Evolutionary conservation across 306 rosid species (phyloP), one percentile per base, ranked within the genome.

Genomic region (Casuarina glauca): DNA sequence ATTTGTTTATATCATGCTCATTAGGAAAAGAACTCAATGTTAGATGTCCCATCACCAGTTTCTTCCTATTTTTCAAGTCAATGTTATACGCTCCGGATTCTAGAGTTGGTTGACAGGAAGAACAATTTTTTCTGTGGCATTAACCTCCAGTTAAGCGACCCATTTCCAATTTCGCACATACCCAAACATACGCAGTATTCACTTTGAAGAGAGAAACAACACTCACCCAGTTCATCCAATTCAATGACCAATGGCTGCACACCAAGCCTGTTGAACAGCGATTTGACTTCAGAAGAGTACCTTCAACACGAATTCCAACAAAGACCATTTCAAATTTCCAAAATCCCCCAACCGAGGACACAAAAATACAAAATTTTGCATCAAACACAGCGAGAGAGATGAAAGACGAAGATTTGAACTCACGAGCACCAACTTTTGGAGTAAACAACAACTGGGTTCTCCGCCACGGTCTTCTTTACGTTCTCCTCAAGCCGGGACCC

Each of bases 351-450:
- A 69, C 42, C 66, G 55, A 74, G 5, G 80, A 19, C 38, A 49
- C 20, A 52, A 78, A 26, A 10, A 48, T 13, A 42, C 12, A 73
- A 79, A 48, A 39, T 41, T 17, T 6, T 5, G 7, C 53, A n/a
- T 78, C 44, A 50, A 41, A 41, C 68, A 36, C 6, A 74, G 76
- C 15, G 70, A 38, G 20, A 5, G 11, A 49, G 11, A 52, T 52
- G 53, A 52, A 42, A 11, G 11, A 41, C 58, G 42, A 15, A 19
- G 79, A 82, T 52, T 50, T 17, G 76, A 35, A 89, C 98, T 80
- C 71, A 93, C 95, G 97, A 91, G 78, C 99, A 95, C 99, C 99
- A 95, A 1, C 93, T 86, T 84, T 95, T 95, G 85, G 99, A 95
- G 81, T 95, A 95, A 60, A 95, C 90, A 2, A 93, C 99, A 42